Evolutionary conservation across 2,329 filamentous ascomycete species (phyloP).

Genomic region (Fusarium staphyleae): DNA sequence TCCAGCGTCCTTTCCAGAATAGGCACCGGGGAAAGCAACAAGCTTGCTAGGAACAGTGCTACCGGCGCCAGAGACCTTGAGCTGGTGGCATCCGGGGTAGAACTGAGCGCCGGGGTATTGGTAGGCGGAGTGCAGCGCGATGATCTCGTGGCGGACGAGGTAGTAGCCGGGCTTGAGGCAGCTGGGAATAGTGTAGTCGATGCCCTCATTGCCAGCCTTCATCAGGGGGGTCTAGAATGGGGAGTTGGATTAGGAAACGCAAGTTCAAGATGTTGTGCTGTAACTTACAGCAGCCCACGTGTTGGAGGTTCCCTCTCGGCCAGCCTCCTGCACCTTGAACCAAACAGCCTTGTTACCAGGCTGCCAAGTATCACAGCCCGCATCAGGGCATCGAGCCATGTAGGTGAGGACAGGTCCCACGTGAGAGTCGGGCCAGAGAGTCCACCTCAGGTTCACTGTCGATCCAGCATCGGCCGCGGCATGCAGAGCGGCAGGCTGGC

Average conservation of each 20-base stretch:
- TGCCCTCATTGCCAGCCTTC: slow-evolving; percentile 52
- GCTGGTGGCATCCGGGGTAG: slow-evolving; percentile 65
- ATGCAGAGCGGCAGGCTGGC: slow-evolving; percentile 60
- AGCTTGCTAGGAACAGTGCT: slow-evolving; percentile 50
- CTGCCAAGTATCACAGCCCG: slow-evolving; percentile 57
- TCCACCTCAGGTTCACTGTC: slow-evolving; percentile 62
- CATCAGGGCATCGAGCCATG: slow-evolving; percentile 64
- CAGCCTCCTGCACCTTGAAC: slow-evolving; percentile 62
- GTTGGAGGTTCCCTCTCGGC: slow-evolving; percentile 58
- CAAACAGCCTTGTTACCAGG: slow-evolving; percentile 59
- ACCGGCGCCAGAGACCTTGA: slow-evolving; percentile 60
- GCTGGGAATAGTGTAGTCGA: slow-evolving; percentile 61
- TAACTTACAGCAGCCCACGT: slow-evolving; percentile 53
- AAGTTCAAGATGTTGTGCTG: accelerated
- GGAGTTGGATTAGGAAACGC: background rate
- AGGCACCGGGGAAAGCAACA: slow-evolving; percentile 62
- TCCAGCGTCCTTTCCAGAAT: slow-evolving; percentile 57
- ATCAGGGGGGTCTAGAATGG: slow-evolving; percentile 50
- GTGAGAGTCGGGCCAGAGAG: slow-evolving; percentile 58
- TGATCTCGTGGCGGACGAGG: slow-evolving; percentile 65
- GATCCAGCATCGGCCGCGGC: slow-evolving; percentile 61
- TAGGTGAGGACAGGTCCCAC: slow-evolving; percentile 65
- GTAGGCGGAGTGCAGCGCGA: slow-evolving; percentile 59
- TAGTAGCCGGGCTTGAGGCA: slow-evolving; percentile 62
- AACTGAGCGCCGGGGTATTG: slow-evolving; percentile 62